Conservation (phyloP, 2,329 filamentous ascomycete species). For the Pseudocercospora vitis region DNA sequence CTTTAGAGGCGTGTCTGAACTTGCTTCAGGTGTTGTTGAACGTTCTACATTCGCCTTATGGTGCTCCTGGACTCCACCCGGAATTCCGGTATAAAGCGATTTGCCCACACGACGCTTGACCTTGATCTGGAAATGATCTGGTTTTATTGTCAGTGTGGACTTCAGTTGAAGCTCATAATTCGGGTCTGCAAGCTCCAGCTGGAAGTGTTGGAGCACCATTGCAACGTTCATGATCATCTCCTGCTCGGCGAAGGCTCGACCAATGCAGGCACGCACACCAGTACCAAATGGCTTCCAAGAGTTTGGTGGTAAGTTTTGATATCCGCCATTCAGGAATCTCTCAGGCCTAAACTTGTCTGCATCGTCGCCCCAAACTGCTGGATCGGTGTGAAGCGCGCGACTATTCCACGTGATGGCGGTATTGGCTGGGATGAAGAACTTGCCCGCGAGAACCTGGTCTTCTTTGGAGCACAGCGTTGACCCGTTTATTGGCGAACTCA, state of each 20-base stretch:
- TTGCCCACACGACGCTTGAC: constrained; percentile 22
- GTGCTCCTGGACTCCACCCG: constrained; percentile 6
- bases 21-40: background rate
- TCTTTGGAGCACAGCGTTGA: constrained; percentile 28
- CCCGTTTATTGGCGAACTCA: constrained; percentile 42
- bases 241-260: constrained; percentile 57
- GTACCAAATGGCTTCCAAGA: constrained; percentile 58
- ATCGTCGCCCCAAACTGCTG: constrained; percentile 47
- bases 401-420: constrained; percentile 38
- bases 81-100: constrained; percentile 8
- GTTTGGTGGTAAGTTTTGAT: constrained; percentile 43
- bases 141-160: constrained; percentile 49
- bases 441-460: constrained; percentile 35
- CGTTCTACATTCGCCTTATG: constrained; percentile 3
- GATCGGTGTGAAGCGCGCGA: constrained; percentile 44
- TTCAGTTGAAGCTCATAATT: constrained; percentile 47
- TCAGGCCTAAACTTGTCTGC: constrained; percentile 48
- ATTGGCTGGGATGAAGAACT: constrained; percentile 41
- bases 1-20: background rate
- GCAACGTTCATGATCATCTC: constrained; percentile 50
- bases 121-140: constrained; percentile 43
- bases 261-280: constrained; percentile 55
- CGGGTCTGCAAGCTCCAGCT: constrained; percentile 46
- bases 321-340: constrained; percentile 49
- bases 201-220: constrained; percentile 49